Evolutionary conservation across 2,329 filamentous ascomycete genomes (phyloP).

Genomic region (Paradendryphiella salina): DNA sequence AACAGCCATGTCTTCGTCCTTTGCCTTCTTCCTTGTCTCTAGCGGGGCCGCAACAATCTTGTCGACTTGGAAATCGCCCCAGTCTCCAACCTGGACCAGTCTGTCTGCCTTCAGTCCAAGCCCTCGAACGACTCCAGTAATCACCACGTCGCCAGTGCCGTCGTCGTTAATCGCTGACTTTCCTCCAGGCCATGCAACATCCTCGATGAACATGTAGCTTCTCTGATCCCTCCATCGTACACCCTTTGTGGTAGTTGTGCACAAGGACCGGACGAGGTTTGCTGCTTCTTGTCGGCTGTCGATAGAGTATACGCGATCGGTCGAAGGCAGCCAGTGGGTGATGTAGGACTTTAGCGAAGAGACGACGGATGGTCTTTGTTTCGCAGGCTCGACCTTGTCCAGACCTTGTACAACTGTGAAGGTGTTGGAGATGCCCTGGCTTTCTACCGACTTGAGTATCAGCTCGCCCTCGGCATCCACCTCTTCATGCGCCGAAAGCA

Average conservation of each 20-base stretch:
- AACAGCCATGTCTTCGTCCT: slow-evolving; percentile 68
- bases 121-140: slow-evolving; percentile 86
- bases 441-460: slow-evolving; percentile 83
- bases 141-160: slow-evolving; percentile 61
- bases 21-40: slow-evolving; percentile 59
- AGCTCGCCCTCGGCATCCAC: slow-evolving; percentile 83
- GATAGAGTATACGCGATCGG: slow-evolving; percentile 87
- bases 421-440: slow-evolving; percentile 92
- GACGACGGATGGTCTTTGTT: slow-evolving; percentile 74
- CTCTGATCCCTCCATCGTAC: slow-evolving; percentile 94
- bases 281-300: slow-evolving; percentile 88
- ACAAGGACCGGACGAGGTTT: slow-evolving; percentile 87
- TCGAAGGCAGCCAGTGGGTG: slow-evolving; percentile 88
- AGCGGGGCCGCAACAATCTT: slow-evolving; percentile 81
- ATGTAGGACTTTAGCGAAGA: slow-evolving; percentile 89
- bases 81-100: slow-evolving; percentile 87
- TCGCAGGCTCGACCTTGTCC: slow-evolving; percentile 75
- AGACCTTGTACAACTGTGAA: slow-evolving; percentile 81
- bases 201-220: slow-evolving; percentile 92
- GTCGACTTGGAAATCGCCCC: slow-evolving; percentile 90
- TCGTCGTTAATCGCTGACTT: slow-evolving; percentile 52
- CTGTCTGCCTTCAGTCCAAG: slow-evolving; percentile 87
- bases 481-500: slow-evolving; percentile 80
- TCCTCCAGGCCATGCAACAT: slow-evolving; percentile 69
- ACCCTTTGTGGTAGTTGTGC: slow-evolving; percentile 89